Evolutionary conservation across 2,329 filamentous ascomycete species (phyloP), one percentile per base, ranked within the genome.

Genomic region (Curvularia eragrostidis): DNA sequence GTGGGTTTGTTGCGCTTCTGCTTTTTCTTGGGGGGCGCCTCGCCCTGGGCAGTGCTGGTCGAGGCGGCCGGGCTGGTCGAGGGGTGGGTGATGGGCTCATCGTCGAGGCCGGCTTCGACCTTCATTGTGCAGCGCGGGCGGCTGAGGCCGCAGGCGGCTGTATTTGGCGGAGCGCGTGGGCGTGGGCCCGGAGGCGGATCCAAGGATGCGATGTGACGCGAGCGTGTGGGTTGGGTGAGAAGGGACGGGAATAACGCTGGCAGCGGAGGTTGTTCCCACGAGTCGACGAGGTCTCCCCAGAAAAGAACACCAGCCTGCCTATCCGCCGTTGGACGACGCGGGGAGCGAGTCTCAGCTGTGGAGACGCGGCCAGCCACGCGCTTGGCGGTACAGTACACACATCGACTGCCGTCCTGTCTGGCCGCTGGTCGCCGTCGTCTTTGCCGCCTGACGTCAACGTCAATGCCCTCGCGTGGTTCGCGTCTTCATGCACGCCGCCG

Each of bases 1-100:
- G 90, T 93, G 3, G 91, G 91, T 75, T 94, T 94, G 78, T 94
- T 94, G 47, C 91, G 86, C 80, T 90, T 93, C 79, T 93, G 90
- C 78, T 90, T 91, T 80, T 90, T 91, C 75, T 79, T 83, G 10
- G 79, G 72, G n/a, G 80, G 82, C 49, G 47, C 50, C 36, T 63
- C 58, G 18, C 55, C 64, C 18, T 59, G 64, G 28, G 55, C 46
- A 19, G 58, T 61, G 56, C 59, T 61, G n/a, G 54, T 54, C 23
- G 59, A 59, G 30, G 62, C 57, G 39, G 62, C 63, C 13, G 67
- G 67, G 58, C 66, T 69, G 13, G 62, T 62, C 24, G 66, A 70
- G 18, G 63, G 61, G 6, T 26, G 47, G 21, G 47, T 52, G 39
- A 41, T 47, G 50, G 56, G 46, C 10, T 26, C 55, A 57, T 30